Conservation (phyloP, 192 early-diverging fungal genomes). For the Geranomyces michiganensis region DNA sequence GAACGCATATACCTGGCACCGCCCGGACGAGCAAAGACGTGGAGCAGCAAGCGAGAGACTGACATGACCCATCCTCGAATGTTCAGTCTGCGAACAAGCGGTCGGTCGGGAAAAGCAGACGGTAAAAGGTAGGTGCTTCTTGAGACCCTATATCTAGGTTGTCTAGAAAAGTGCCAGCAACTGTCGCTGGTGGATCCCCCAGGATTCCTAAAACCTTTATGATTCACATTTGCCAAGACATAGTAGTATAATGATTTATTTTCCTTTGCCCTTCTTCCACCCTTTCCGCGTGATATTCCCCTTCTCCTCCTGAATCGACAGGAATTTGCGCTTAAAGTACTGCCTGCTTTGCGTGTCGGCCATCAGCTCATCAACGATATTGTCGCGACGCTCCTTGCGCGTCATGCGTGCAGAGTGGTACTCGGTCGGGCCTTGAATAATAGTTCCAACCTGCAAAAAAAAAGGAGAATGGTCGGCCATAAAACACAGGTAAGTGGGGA, state of each 20-base stretch:
- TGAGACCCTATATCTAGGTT: too few relatives aligned
- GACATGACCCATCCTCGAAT: constrained; percentile 9
- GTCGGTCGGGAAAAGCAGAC: too few relatives aligned
- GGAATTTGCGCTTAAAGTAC: constrained; percentile 88
- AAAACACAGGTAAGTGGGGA: neutral
- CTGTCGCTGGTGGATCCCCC: too few relatives aligned
- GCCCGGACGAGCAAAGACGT: neutral
- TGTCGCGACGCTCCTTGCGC: constrained; percentile 80
- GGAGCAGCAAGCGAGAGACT: constrained; percentile 4
- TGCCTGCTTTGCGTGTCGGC: constrained; percentile 69
- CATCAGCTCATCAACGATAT: constrained; percentile 88
- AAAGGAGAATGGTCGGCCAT: neutral
- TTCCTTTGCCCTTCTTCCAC: constrained; percentile 10
- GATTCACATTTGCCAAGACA: too few relatives aligned
- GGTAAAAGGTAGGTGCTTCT: too few relatives aligned
- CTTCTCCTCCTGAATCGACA: constrained; percentile 69
- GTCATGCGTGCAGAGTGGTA: constrained; percentile 87
- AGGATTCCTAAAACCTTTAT: too few relatives aligned
- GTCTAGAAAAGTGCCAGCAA: too few relatives aligned
- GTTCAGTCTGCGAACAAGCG: too few relatives aligned
- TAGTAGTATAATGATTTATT: neutral
- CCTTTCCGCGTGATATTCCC: constrained; percentile 26
- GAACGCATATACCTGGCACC: neutral
- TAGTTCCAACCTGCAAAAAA: constrained; percentile 68
- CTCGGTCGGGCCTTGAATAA: constrained; percentile 85